Evolutionary conservation across 163 green algal genomes (phyloP).

Genomic region (Scenedesmus sp.): DNA sequence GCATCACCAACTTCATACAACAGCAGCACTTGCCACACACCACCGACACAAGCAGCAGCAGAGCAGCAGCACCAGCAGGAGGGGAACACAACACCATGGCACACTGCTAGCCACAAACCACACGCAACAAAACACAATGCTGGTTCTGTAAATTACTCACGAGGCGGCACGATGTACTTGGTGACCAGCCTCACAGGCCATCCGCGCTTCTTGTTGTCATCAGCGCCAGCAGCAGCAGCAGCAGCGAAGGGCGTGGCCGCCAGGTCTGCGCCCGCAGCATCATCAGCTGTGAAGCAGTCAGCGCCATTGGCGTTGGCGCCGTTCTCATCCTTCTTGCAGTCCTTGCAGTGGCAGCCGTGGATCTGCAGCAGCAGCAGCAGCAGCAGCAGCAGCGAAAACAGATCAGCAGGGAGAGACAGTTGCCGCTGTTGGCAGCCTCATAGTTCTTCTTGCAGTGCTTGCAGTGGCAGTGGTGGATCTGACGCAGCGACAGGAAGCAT

Average conservation of each 20-base stretch:
- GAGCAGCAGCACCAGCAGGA: not conserved
- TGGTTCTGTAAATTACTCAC: not conserved
- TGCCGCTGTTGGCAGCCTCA: no score
- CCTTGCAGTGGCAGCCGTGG: constrained; percentile 8
- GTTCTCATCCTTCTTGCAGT: not conserved
- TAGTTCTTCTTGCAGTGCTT: not conserved
- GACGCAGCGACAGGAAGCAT: not conserved
- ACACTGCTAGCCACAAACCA: no score
- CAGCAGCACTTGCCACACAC: no score
- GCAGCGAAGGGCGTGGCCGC: not conserved
- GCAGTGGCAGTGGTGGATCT: not conserved
- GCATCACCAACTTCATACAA: no score
- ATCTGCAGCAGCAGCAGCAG: constrained; percentile 21
- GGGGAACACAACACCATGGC: no score
- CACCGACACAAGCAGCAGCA: not conserved
- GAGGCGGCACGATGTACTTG: constrained; percentile 23
- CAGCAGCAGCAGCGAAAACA: not conserved
- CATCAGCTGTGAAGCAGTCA: not conserved
- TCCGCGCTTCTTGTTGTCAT: constrained; percentile 22
- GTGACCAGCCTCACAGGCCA: constrained; percentile 30
- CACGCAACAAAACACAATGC: no score
- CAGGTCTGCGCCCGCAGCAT: not conserved
- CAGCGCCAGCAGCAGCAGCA: not conserved
- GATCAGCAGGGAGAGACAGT: no score
- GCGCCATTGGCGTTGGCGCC: not conserved